Conservation (phyloP, 495 filamentous ascomycete genomes). For the Daldinia loculata region DNA sequence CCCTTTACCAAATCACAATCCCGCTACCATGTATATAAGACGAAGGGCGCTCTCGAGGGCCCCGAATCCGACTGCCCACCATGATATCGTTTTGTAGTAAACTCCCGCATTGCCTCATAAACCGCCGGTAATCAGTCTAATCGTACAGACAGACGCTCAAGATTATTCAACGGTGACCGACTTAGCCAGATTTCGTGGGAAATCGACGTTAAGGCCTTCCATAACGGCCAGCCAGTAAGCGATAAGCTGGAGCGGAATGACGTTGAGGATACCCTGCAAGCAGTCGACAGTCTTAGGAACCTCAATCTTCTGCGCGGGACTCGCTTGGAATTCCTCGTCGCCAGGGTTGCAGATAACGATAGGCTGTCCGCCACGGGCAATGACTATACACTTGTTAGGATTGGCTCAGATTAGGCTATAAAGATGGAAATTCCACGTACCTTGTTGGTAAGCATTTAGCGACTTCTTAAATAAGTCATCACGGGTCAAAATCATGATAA, state of each 20-base stretch:
- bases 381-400: conserved; percentile 64
- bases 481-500: conserved; percentile 98
- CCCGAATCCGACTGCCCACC: conserved; percentile 38
- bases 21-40: conserved; percentile 32
- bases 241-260: conserved; percentile 96
- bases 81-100: conserved; percentile 40
- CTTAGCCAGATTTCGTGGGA: conserved; percentile 97
- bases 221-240: conserved; percentile 98
- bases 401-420: background rate
- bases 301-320: conserved; percentile 94
- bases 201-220: conserved; percentile 96
- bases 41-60: conserved; percentile 32
- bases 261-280: conserved; percentile 95
- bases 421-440: conserved; percentile 56
- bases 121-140: conserved; percentile 19
- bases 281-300: conserved; percentile 95
- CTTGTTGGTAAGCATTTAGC: conserved; percentile 97
- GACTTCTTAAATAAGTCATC: conserved; percentile 97
- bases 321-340: conserved; percentile 87
- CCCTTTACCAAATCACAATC: conserved; percentile 25
- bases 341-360: conserved; percentile 97
- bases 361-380: conserved; percentile 90
- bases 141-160: conserved; percentile 19
- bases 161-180: conserved; percentile 96
- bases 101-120: conserved; percentile 40